Percentiles rank a stretch among this genome's conserved stretches.
These are phyloP conservation scores for Apophysomyces ossiformis DNA, from an alignment of 371 early-diverging fungal genomes.

Conservation along the genomic window DNA sequence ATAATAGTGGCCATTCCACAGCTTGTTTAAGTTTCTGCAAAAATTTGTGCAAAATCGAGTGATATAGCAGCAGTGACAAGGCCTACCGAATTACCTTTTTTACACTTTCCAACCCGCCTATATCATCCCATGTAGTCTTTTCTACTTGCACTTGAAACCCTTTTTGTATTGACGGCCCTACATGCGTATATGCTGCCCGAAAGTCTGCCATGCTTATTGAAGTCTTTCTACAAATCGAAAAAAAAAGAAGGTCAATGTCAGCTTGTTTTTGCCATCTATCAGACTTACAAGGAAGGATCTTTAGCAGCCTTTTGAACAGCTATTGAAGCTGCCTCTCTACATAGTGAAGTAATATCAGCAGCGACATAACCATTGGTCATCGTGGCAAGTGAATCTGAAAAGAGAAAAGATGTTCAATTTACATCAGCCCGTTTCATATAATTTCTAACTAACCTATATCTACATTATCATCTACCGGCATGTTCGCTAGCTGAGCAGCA, in stretches of 20 bases:
- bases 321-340: constrained; percentile 84
- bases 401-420: not conserved
- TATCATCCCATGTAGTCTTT: constrained; percentile 79
- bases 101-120: constrained; percentile 94
- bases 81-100: constrained; percentile 63
- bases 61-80: not conserved
- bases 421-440: no score
- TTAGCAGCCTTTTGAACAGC: constrained; percentile 59
- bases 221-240: constrained; percentile 18
- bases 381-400: constrained; percentile 67
- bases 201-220: constrained; percentile 60
- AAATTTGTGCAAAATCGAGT: not conserved
- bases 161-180: constrained; percentile 70
- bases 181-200: constrained; percentile 63
- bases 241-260: not conserved
- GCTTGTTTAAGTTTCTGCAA: constrained; percentile 81
- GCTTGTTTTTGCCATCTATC: not conserved
- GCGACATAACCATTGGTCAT: constrained; percentile 97
- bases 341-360: constrained; percentile 92
- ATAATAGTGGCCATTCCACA: constrained; percentile 94
- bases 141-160: constrained; percentile 66
- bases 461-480: constrained; percentile 60
- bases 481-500: constrained; percentile 48
- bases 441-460: constrained; percentile 38
- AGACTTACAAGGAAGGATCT: not conserved